These are phyloP conservation scores for Persicaria maculosa DNA, from an alignment of 148 eudicot genomes.

Conservation along the genomic window DNA sequence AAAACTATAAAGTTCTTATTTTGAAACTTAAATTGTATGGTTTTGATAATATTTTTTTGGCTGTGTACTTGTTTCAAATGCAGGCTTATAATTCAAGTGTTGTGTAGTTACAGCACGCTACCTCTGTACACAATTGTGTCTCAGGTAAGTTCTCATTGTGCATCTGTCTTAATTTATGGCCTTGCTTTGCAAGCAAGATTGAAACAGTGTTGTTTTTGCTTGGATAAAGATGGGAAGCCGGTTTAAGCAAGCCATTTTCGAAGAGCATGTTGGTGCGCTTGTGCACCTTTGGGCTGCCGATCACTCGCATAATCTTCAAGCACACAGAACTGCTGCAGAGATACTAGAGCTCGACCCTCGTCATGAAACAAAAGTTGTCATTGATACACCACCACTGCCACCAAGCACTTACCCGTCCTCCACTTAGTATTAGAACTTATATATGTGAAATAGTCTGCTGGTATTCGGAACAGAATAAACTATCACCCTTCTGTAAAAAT, in stretches of 20 bases:
- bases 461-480: neutral
- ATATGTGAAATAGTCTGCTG: neutral
- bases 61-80: neutral
- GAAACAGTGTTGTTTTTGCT: neutral
- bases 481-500: neutral
- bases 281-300: slow-evolving; percentile 9
- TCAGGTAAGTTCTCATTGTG: slow-evolving; percentile 21
- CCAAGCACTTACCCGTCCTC: slow-evolving; percentile 6
- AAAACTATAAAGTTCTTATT: neutral
- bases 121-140: slow-evolving; percentile 39
- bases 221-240: slow-evolving; percentile 16
- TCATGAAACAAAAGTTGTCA: slow-evolving; percentile 8
- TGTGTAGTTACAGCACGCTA: slow-evolving; percentile 41
- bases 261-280: neutral
- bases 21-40: neutral
- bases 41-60: neutral
- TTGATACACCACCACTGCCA: neutral
- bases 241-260: slow-evolving; percentile 12
- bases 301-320: neutral
- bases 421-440: neutral
- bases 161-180: neutral
- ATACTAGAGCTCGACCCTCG: slow-evolving; percentile 1
- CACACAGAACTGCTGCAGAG: neutral
- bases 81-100: slow-evolving; percentile 40
- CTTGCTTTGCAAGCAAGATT: neutral